Evolutionary conservation across 2,329 filamentous ascomycete genomes (phyloP), one percentile per base, ranked within the genome.

Genomic region (Aspergillus calidoustus): DNA sequence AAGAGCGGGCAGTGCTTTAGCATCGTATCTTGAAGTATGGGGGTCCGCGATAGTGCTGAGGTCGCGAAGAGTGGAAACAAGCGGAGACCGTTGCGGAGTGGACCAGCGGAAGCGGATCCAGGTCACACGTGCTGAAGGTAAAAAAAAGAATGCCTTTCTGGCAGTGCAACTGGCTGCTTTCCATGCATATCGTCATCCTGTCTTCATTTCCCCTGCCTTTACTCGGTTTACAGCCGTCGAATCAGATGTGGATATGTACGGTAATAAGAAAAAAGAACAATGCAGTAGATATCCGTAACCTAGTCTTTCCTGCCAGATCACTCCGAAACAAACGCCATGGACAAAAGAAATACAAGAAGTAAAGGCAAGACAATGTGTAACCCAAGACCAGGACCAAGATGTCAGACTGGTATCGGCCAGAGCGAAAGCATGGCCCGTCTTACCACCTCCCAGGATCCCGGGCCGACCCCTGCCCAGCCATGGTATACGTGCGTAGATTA

Each of bases 201-300:
- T 46, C n/a, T 23, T 43, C 28, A 51, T 51, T 17, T 51, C 25
- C 48, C 17, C 50, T 48, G 19, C 49, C 41, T 55, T 17, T 57
- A 28, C 23, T 25, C 47, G 46, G 41, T 60, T 44, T 55, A 55
- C 43, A 34, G 23, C n/a, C 13, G 34, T 15, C 34, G 34, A 41
- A 41, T 41, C 34, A 41, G 13, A 41, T 11, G 67, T 67, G 67
- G 72, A 73, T 73, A 68, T 71, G 66, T 69, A 61, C 63, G 66
- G n/a, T 30, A 52, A 34, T 46, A 7, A 38, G 64, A 67, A 38
- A 64, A 67, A 70, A 69, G 64, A 64, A 69, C 66, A 70, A 65
- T 67, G 72, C 71, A 68, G 60, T 66, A 66, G 64, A 69, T 69
- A 74, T 69, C 70, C 68, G 70, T 71, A 71, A 63, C 71, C 69